Evolutionary conservation across 2,329 filamentous ascomycete species (phyloP).

Genomic region (Aspergillus bombycis): DNA sequence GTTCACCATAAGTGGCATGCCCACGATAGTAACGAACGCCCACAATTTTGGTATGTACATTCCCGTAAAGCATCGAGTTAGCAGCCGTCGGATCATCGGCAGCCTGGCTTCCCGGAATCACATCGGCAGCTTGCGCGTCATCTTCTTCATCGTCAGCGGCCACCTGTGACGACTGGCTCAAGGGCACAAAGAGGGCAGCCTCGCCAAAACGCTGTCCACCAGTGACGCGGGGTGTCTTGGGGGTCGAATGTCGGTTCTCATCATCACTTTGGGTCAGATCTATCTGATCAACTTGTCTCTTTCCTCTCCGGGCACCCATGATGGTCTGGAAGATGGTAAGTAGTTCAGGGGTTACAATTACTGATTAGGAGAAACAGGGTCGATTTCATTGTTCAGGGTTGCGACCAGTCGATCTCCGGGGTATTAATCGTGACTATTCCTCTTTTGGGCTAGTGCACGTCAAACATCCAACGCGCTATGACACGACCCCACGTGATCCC

Average conservation of each 20-base stretch:
- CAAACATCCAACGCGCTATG: slow-evolving; percentile 11
- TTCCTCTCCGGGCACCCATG: slow-evolving; percentile 23
- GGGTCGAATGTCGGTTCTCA: slow-evolving; percentile 6
- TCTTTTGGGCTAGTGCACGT: slow-evolving; percentile 5
- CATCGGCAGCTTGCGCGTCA: slow-evolving; percentile 37
- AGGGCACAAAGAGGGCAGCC: slow-evolving; percentile 32
- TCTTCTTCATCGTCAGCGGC: slow-evolving; percentile 37
- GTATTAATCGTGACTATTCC: background rate
- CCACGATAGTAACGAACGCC: slow-evolving; percentile 67
- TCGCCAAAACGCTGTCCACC: slow-evolving; percentile 34
- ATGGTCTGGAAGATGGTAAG: background rate
- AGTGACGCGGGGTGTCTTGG: slow-evolving; percentile 19
- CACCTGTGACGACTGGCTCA: slow-evolving; percentile 33
- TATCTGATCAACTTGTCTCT: slow-evolving; percentile 28
- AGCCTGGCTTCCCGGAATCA: slow-evolving; percentile 38
- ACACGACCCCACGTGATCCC: slow-evolving; percentile 21
- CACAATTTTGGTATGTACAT: slow-evolving; percentile 59
- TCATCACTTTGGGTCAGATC: slow-evolving; percentile 32
- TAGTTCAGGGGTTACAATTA: background rate
- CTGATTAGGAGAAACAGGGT: background rate
- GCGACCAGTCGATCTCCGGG: background rate
- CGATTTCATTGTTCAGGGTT: background rate
- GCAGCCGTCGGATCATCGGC: slow-evolving; percentile 39
- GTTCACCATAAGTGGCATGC: slow-evolving; percentile 64
- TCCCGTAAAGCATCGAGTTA: slow-evolving; percentile 44